These are phyloP conservation scores for Naegleria gruberi DNA, from an alignment of 208 protist species.

Conservation along the genomic window DNA sequence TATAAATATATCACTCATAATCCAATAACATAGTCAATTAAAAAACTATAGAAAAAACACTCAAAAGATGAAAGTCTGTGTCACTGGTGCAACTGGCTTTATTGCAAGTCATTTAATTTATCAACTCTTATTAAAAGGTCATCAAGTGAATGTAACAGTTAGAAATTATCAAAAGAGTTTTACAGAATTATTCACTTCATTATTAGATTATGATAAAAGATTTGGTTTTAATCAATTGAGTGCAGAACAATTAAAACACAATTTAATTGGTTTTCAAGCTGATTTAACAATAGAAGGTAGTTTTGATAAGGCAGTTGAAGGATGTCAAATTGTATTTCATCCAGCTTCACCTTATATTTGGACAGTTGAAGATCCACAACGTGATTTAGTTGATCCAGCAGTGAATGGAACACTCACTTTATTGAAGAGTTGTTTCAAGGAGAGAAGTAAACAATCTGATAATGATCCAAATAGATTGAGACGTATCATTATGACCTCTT, in stretches of 20 bases:
- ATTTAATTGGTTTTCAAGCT: not conserved
- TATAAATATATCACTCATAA: too few species aligned
- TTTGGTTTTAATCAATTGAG: not conserved
- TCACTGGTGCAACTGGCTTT: conserved; percentile 12
- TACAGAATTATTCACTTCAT: not conserved
- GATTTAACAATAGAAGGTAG: not conserved
- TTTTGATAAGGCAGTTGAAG: not conserved
- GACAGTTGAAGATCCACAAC: not conserved
- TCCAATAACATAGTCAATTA: too few species aligned
- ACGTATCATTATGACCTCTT: not conserved
- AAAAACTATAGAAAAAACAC: too few species aligned
- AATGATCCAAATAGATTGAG: not conserved
- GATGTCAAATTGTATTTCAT: not conserved
- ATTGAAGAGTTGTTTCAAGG: not conserved
- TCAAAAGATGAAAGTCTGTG: too few species aligned
- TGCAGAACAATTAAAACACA: not conserved
- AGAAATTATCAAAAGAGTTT: not conserved
- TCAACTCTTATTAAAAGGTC: not conserved
- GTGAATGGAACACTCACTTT: not conserved
- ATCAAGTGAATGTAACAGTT: not conserved
- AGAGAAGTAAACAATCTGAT: too few species aligned
- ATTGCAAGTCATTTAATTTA: not conserved
- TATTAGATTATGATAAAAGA: not conserved
- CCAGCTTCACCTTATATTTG: not conserved
- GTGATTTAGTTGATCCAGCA: not conserved